Evolutionary conservation across 306 rosid genomes (phyloP), one percentile per base, ranked within the genome.

Genomic region (Hippophae gyantsensis): DNA sequence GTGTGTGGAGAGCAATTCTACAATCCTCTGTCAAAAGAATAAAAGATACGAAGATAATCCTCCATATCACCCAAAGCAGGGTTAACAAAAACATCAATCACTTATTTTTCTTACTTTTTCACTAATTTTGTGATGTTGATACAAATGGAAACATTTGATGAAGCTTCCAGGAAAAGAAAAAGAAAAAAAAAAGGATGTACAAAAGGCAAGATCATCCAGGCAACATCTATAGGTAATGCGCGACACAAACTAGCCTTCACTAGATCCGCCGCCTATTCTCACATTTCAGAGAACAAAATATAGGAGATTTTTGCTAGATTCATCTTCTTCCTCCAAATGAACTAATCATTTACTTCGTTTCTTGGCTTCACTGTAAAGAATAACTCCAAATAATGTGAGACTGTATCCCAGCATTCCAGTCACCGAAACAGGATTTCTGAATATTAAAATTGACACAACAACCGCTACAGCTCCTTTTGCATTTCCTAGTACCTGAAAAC

Each of bases 381-480:
- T 58, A 54, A 93, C 99, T 77, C 99, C 99, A 6, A 78, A 18
- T 18, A 93, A 97, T 6, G 99, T 89, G 60, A 93, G 97, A 6
- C 94, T 54, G 61, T 93, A 93, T 54, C 99, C 99, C 62, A 84
- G 66, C 99, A 93, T 93, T 74, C 99, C 99, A 3, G 99, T 89
- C 64, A 93, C 99, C 1, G 99, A 93, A 7, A 93, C 99, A 6
- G 99, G 99, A 68, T 93, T 93, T 77, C 83, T 86, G 60, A 93
- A 93, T 58, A 93, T 93, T 54, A 89, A 78, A 65, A 93, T 93
- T 9, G 99, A 93, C 69, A 93, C 89, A 61, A 93, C 99, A 45
- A 93, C 99, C 7, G 99, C 99, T 46, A 89, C 99, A 45, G 99
- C 99, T 9, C 99, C 99, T 73, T 93, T 93, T 32, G 99, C 99